Evolutionary conservation across 1,284 basidiomycete genomes (phyloP).

Genomic region (Boletus austroedulis): DNA sequence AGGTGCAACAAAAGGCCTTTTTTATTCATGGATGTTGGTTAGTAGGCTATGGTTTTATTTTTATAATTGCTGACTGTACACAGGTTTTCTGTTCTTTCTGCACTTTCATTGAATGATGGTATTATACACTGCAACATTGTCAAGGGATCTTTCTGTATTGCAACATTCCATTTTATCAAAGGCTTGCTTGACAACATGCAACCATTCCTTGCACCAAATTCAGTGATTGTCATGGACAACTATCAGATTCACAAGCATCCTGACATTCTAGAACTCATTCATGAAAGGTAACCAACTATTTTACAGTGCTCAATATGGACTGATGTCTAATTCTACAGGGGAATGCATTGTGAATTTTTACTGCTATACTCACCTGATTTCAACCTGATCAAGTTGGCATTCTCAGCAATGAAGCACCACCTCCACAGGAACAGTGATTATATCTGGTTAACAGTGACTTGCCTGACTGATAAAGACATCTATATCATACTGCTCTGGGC

Average conservation of each 20-base stretch:
- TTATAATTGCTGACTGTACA: not conserved
- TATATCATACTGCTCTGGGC: not conserved
- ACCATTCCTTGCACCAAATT: constrained; percentile 3
- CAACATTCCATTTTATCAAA: not conserved
- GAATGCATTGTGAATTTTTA: constrained; percentile 7
- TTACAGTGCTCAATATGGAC: not conserved
- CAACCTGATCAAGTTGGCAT: not conserved
- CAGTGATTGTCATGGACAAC: constrained; percentile 15
- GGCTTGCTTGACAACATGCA: constrained; percentile 35
- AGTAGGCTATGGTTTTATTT: not conserved
- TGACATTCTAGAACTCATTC: constrained; percentile 1
- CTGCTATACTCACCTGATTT: constrained; percentile 4
- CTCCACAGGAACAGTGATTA: not conserved
- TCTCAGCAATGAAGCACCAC: not conserved
- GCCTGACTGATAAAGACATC: not conserved
- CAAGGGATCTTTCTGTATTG: constrained; percentile 19
- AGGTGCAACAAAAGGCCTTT: not conserved
- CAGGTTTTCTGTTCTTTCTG: not conserved
- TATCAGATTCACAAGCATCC: constrained; percentile 11
- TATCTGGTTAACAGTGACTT: not conserved
- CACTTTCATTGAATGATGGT: not conserved
- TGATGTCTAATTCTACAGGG: not conserved
- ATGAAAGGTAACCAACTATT: not conserved
- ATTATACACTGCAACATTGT: constrained; percentile 12
- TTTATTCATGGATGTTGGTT: not conserved